phyloP scores from a whole-genome alignment of 495 filamentous ascomycete genomes.

The Pyrenula aspistea region DNA sequence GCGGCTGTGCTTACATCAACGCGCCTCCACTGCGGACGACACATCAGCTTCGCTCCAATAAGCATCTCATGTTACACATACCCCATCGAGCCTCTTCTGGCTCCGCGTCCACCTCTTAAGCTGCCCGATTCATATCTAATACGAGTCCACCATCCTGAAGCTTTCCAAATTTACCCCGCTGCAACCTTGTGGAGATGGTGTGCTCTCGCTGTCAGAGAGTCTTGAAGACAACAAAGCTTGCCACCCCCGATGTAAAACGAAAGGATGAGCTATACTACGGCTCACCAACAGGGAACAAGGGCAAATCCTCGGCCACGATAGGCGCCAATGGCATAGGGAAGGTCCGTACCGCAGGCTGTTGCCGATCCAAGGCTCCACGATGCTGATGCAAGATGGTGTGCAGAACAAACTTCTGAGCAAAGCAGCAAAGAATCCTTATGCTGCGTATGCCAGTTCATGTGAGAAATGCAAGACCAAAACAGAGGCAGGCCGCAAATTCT shows the following conservation, averaged over 20 bases:
- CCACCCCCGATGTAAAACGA: constrained; percentile 57
- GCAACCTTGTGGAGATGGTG: constrained; percentile 39
- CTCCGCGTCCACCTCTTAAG: too few relatives aligned
- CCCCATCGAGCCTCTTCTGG: too few relatives aligned
- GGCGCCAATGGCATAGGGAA: constrained; percentile 44
- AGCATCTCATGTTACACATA: too few relatives aligned
- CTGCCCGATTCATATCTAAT: not conserved
- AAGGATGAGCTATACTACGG: constrained; percentile 64
- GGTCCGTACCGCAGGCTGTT: constrained; percentile 8
- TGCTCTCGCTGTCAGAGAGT: constrained; percentile 57
- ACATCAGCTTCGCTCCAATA: too few relatives aligned
- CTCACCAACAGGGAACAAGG: constrained; percentile 25
- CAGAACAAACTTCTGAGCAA: constrained; percentile 60
- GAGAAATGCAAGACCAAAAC: constrained; percentile 53
- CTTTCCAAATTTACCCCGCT: too few relatives aligned
- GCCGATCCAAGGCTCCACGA: not conserved
- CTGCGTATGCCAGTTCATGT: constrained; percentile 51
- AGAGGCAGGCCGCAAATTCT: constrained; percentile 47
- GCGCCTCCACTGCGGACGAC: not conserved
- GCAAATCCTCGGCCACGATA: constrained; percentile 35
- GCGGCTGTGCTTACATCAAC: not conserved
- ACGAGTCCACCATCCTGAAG: not conserved
- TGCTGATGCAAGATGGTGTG: not conserved
- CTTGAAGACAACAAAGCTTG: constrained; percentile 48
- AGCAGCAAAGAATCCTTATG: constrained; percentile 58